Evolutionary conservation across 768 basidiomycete species (phyloP), one percentile per base, ranked within the genome.

Genomic region (Mycena floridula): DNA sequence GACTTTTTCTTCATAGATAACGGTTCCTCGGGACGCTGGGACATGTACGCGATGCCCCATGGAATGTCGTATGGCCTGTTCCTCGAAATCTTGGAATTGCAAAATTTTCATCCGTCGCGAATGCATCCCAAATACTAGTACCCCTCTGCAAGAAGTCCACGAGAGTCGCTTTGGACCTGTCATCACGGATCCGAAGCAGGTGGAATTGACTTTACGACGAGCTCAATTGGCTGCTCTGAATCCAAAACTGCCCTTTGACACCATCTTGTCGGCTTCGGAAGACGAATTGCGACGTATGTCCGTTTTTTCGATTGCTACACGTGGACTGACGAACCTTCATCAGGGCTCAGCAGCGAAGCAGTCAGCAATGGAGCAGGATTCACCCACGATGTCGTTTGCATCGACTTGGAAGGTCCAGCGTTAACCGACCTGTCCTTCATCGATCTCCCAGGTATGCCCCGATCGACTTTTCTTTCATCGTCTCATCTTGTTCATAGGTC

Each of bases 201-300:
- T 79, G 16, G 77, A 78, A 48, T 48, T 56, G 5, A 57, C 60
- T 7, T 55, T 79, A 13, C 67, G 75, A 8, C 66, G 73, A 3
- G 78, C 78, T 1, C 75, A 77, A 47, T 45, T 63, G 7, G 70
- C 72, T 2, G 61, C 75, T 8, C 54, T 76, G 18, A 60, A 70
- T 44, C 69, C 70, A 0, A 43, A 47, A 3, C 43, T 65, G 24
- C 43, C 62, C 2, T 50, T 46, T 16, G 36, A 26, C 21, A 26
- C 41, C n/a, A 46, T 55, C 22, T 30, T 50, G 16, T 23, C 12
- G 12, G 16, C 38, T 21, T 23, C 47, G 21, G 22, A 24, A 4
- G 25, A 44, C 13, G n/a, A 44, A 13, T 38, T 48, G 2, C 28
- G 32, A 24, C 13, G 18, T 9, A 20, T 16, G 24, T 23, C n/a